Base-by-base conservation (phyloP, 2,329 filamentous ascomycete species). In the Aspergillus unguis region DNA sequence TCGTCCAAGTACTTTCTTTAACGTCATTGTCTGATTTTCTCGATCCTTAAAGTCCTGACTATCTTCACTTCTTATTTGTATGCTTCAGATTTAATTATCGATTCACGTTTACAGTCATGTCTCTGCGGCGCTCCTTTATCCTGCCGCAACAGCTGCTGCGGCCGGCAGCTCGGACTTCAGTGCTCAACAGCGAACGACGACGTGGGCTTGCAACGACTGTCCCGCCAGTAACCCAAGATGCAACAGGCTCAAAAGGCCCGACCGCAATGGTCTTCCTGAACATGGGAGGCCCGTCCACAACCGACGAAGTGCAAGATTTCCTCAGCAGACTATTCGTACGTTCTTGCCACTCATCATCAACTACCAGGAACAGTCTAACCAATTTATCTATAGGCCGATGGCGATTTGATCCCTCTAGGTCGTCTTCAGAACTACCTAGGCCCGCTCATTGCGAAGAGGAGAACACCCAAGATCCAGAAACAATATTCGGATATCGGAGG, bases 201-300 rank as follows among this genome's bases (percentile, higher is more conserved):
- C 60, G 65, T 43, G 64, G 66, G 4, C 73, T 77, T 61, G 86
- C 86, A 29, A 87, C 84, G 10, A 77, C 80, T 17, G 84, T 83
- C 4, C 87, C 88, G 8, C 88, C 90, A 6, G 90, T 94, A 25
- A 92, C 88, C 0, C 90, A 95, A 70, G 81, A 90, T 80, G 79
- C 82, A 5, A 82, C 82, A 1, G 83, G 80, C 44, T 79, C 81
- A 2, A 82, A 89, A 67, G 92, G 92, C 0, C 91, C 92, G 6
- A 99, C 94, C 4, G 94, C 94, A 40, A 97, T 99, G 85, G 94
- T 99, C 10, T 96, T 99, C 67, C 84, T 99, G 76, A 99, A 99
- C 75, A 99, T 99, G 94, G 94, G 94, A 55, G 94, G 94, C 0
- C 94, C 94, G 3, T 88, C 90, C 1, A 96, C 88, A 3, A 88